Base-by-base conservation (phyloP, 1,284 basidiomycete genomes). In the Athelia psychrophila region DNA sequence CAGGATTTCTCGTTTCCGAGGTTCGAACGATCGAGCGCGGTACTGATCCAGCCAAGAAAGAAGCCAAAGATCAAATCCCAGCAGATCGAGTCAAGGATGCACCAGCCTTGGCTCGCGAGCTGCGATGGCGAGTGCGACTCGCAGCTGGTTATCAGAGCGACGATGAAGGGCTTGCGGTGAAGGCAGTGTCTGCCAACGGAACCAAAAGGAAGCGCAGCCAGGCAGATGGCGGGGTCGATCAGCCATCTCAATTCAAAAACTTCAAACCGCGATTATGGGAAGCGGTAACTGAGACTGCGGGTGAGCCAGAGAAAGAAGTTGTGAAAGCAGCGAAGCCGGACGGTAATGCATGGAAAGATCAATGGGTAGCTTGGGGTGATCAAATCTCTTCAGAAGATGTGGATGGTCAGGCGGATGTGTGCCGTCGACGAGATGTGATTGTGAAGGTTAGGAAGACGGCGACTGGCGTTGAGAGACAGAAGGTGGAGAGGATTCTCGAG, bases 1-100 rank as follows among this genome's bases (percentile, higher is more conserved):
- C 91, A 0, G 77, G 83, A 5, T 93, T 93, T 68, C 77, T 97
- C 27, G 81, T 95, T n/a, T 75, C 77, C 2, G 91, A 97, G 67
- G 81, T 75, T 2, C 81, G 83, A 18, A 71, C 76, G 2, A 76
- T 93, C 58, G 90, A 95, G 59, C 71, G 80, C 54, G 79, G 84
- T 54, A 70, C 77, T 52, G 83, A 85, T 33, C 67, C 74, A 44
- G 78, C 76, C 13, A 86, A 85, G 63, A 86, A 84, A 60, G 82
- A 91, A 57, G 81, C 84, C 1, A 86, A 81, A 62, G 91, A 94
- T 49, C 82, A 90, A 52, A 82, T 96, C 15, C 93, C 94, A 0
- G 62, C 66, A n/a, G 91, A 93, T 54, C 79, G 83, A 47, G 78
- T 93, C 46, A 88, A 88, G 61, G 93, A 96, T 65, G 80, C 89